Base-by-base conservation (phyloP, 2,329 filamentous ascomycete genomes). In the Xylariaceae sp. region DNA sequence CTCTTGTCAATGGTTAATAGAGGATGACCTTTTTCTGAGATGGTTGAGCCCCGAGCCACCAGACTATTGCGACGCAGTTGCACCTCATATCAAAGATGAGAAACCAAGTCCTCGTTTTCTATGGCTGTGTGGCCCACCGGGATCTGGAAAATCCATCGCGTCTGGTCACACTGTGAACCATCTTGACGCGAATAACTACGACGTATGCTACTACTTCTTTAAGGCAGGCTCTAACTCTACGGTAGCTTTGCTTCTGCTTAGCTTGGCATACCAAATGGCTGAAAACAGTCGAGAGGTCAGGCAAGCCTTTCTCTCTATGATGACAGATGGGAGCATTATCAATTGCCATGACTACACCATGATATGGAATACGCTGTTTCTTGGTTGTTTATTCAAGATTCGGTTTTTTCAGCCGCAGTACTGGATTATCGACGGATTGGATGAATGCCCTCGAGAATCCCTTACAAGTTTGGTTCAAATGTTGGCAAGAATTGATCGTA, bases 371-470 rank as follows among this genome's bases (percentile, higher is more conserved):
- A 55, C 37, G 11, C 32, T 57, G 14, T 59, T 59, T 36, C 21
- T 52, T 11, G 52, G 42, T 1, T 44, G 51, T 16, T 52, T 59
- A 23, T 49, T 59, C 36, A 51, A 49, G 32, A 40, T 49, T 32
- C 23, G 48, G 1, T 42, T 49, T 12, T 44, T 41, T 5, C 49
- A 49, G 25, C 49, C 55, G 2, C 51, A 56, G 8, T 57, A 50
- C 46, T 58, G 56, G 56, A 51, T 58, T 3, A 52, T 58, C 17
- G 56, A 58, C 40, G 56, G 54, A 2, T 36, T 56, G 4, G 56
- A 58, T 29, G 55, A 57, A 40, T 57, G 54, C 23, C 36, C 19
- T 3, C 34, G 43, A 19, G 37, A 32, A 4, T 14, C 27, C 5
- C 16, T 32, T 32, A 12, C 27, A 12, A 32, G 12, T 4, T 32